Base-by-base conservation (phyloP, 345 rosid species). In the Eucalyptus erythrocorys region DNA sequence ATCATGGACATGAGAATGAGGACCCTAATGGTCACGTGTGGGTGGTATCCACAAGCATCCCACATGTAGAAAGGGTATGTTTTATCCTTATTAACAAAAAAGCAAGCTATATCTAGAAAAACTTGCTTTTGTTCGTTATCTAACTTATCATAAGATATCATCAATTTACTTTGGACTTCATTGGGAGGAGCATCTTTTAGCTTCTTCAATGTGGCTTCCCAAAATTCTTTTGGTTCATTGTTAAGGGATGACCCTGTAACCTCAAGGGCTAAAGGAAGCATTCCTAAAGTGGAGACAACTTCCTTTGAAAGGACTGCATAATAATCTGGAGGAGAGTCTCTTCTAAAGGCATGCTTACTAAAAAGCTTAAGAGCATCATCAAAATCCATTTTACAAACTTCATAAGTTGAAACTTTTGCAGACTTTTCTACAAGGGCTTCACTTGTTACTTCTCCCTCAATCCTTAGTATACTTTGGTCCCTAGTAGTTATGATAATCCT, bases 211-310 rank as follows among this genome's bases (percentile, higher is more conserved):
- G 13, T 57, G n/a, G 1, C n/a, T 57, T 4, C 6, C 64, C 64
- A 57, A 0, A 24, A 1, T 57, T 1, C 1, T 57, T 24, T 1
- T 0, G n/a, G 2, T 5, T 57, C 2, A 57, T 6, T 6, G 6
- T 5, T 9, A 22, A 57, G 64, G n/a, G n/a, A 57, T 5, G 64
- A 26, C 26, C 64, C 64, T 0, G 6, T 57, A 2, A 57, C 14
- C 15, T 26, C n/a, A 26, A 57, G 64, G 6, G 64, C 64, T 57
- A 57, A 57, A 10, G 64, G 64, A 26, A 26, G 64, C 64, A 0
- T 57, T 57, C 64, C 64, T 6, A 57, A 57, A 11, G 6, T 10
- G 1, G 0, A 2, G 64, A 57, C n/a, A 57, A 26, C 2, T 1
- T 5, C 3, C 1, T 57, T 1, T 10, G 64, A 57, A 10, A 26